phyloP scores from a whole-genome alignment of 1,284 basidiomycete species.

The Tilletia horrida region DNA sequence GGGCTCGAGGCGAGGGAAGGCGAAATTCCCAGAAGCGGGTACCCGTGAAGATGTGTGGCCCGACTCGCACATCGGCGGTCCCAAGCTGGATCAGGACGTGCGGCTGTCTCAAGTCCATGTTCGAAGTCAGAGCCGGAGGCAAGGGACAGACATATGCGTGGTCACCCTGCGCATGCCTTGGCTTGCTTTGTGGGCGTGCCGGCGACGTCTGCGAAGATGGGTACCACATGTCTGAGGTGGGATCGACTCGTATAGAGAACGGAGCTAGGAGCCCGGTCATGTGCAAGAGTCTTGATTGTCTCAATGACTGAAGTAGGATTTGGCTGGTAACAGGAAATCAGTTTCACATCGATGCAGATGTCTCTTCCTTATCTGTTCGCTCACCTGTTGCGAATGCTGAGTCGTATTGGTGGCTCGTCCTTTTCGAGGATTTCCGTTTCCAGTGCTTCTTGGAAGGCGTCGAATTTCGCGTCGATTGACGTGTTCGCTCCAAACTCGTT shows the following conservation, averaged over 20 bases:
- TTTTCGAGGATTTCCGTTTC: background rate
- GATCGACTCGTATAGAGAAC: constrained; percentile 26
- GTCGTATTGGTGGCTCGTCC: constrained; percentile 12
- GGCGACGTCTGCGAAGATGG: background rate
- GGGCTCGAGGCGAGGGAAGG: constrained; percentile 4
- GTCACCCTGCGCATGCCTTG: constrained; percentile 28
- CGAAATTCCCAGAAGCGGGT: constrained; percentile 49
- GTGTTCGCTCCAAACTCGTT: constrained; percentile 22
- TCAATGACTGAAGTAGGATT: constrained; percentile 46
- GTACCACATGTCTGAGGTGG: background rate
- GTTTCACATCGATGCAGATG: background rate
- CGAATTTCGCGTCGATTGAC: constrained; percentile 19
- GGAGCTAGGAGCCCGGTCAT: constrained; percentile 48
- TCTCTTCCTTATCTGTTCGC: background rate
- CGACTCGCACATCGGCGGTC: constrained; percentile 43
- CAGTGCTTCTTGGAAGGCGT: too few species aligned
- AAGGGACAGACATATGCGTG: constrained; percentile 40
- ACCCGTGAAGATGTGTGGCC: constrained; percentile 44
- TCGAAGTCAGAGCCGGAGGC: constrained; percentile 36
- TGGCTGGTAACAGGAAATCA: constrained; percentile 23
- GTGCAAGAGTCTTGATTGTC: constrained; percentile 51
- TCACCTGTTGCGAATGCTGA: constrained; percentile 20
- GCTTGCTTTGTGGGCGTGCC: constrained; percentile 11
- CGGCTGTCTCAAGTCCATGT: constrained; percentile 40
- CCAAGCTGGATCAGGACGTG: constrained; percentile 45